A percentile compares a stretch with the other conserved stretches of the same genome.
phyloP scores from a whole-genome alignment of 2,329 filamentous ascomycete genomes.

The Fusarium sp. region DNA sequence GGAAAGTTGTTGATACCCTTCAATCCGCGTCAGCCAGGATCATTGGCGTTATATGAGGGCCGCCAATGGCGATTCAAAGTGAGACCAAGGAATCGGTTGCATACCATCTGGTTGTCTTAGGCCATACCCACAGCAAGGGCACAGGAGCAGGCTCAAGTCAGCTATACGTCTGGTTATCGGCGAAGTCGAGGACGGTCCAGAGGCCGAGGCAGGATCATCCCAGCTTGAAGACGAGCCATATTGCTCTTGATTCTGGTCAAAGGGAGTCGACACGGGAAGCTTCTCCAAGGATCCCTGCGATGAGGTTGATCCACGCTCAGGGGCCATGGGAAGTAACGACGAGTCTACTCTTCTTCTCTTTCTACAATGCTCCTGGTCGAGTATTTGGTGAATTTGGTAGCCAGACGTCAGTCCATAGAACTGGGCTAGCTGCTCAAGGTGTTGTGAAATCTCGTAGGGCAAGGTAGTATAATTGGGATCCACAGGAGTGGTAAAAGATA shows the following conservation, averaged over 20 bases:
- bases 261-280: slow-evolving; percentile 33
- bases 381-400: slow-evolving; percentile 46
- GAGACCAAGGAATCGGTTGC: slow-evolving; percentile 16
- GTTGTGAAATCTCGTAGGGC: slow-evolving; percentile 41
- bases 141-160: slow-evolving; percentile 45
- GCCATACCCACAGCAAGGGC: slow-evolving; percentile 48
- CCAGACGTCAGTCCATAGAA: slow-evolving; percentile 50
- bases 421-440: slow-evolving; percentile 45
- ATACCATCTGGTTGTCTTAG: slow-evolving; percentile 48
- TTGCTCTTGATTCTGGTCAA: slow-evolving; percentile 39
- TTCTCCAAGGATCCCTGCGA: slow-evolving; percentile 50
- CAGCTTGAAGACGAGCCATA: slow-evolving; percentile 38
- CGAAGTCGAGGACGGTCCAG: slow-evolving; percentile 40
- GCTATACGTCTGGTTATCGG: slow-evolving; percentile 47
- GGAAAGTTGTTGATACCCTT: slow-evolving; percentile 52
- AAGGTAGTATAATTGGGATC: slow-evolving; percentile 42
- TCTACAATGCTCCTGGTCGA: slow-evolving; percentile 41
- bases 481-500: slow-evolving; percentile 34
- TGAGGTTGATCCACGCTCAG: slow-evolving; percentile 34
- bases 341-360: slow-evolving; percentile 50
- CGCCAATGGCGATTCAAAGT: neutral
- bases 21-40: slow-evolving; percentile 24
- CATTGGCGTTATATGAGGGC: neutral
- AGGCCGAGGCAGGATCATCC: slow-evolving; percentile 35
- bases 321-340: slow-evolving; percentile 49